These are phyloP conservation scores for Termitomyces titanicus DNA, from an alignment of 768 basidiomycete species.

Conservation along the genomic window DNA sequence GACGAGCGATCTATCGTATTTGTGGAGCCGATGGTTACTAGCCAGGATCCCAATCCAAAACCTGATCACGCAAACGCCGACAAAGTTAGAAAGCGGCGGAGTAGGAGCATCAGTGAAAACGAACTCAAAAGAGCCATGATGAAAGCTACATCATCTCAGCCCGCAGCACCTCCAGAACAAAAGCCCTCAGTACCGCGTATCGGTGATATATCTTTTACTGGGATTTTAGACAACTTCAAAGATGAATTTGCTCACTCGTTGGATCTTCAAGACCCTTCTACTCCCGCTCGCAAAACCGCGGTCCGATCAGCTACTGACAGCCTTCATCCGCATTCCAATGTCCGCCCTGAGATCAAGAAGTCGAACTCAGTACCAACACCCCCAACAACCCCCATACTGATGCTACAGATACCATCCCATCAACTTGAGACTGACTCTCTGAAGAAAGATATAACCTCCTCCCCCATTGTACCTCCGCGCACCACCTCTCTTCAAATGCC, in stretches of 20 bases:
- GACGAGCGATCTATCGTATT: conserved; percentile 59
- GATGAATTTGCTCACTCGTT: conserved; percentile 64
- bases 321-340: conserved; percentile 19
- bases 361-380: conserved; percentile 10
- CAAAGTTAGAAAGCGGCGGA: conserved; percentile 51
- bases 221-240: conserved; percentile 69
- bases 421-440: conserved; percentile 20
- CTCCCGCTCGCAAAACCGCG: conserved; percentile 43
- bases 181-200: conserved; percentile 15
- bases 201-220: conserved; percentile 46
- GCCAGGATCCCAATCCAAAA: conserved; percentile 23
- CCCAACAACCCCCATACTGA: conserved; percentile 24
- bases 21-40: conserved; percentile 41
- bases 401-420: conserved; percentile 24
- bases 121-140: conserved; percentile 47
- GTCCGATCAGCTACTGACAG: conserved; percentile 34
- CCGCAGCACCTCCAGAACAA: conserved; percentile 28
- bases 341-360: conserved; percentile 20
- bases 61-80: conserved; percentile 16
- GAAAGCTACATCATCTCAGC: conserved; percentile 30
- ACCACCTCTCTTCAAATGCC: conserved; percentile 44
- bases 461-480: conserved; percentile 46
- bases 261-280: conserved; percentile 65
- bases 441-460: conserved; percentile 16
- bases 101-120: conserved; percentile 69